These are phyloP conservation scores for Syzygium jambos DNA, from an alignment of 345 rosid species.

Conservation along the genomic window DNA sequence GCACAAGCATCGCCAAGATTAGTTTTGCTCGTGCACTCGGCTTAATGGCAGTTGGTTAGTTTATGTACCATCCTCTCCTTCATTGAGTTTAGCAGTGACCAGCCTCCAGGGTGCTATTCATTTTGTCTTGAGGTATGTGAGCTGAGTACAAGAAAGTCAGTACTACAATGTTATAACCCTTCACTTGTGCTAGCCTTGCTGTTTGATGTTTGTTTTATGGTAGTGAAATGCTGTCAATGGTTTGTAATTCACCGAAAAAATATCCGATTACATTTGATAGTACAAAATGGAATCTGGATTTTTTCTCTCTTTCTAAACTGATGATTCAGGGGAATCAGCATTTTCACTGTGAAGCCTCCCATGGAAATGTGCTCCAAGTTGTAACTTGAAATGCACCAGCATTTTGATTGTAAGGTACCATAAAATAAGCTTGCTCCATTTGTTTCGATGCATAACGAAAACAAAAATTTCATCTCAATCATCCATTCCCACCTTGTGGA, in stretches of 20 bases:
- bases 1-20: too few species aligned
- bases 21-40: too few species aligned
- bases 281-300: rapidly evolving
- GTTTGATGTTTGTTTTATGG: not conserved
- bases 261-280: rapidly evolving
- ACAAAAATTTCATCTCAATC: not conserved
- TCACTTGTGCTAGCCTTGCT: not conserved
- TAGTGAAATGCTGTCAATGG: not conserved
- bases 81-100: too few species aligned
- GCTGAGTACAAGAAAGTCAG: not conserved
- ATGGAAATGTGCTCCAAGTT: too few species aligned
- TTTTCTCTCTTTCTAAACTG: not conserved
- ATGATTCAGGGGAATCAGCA: not conserved
- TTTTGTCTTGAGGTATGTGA: too few species aligned
- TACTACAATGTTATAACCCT: not conserved
- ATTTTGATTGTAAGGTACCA: not conserved
- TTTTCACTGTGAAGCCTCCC: not conserved
- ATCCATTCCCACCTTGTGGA: not conserved
- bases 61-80: too few species aligned
- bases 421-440: not conserved
- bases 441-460: not conserved
- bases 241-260: not conserved
- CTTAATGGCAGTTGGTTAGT: too few species aligned
- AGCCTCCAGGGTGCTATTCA: too few species aligned
- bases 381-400: not conserved